These are phyloP conservation scores for Cotoneaster glaucophyllus DNA, from an alignment of 306 rosid genomes.

Conservation along the genomic window DNA sequence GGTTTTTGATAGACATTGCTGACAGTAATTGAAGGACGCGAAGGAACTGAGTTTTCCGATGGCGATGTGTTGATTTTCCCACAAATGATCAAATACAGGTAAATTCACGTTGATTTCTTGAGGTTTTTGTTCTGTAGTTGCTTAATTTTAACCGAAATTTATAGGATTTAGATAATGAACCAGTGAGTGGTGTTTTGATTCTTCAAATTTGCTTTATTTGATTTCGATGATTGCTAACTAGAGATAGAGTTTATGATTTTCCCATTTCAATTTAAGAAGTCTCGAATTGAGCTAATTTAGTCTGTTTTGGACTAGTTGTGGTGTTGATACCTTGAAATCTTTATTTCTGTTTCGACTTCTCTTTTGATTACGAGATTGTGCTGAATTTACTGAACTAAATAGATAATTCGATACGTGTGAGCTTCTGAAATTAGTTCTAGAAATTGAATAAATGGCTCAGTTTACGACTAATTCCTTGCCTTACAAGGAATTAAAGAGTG, in stretches of 20 bases:
- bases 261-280: neutral
- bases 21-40: slow-evolving; percentile 68
- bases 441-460: too few relatives aligned
- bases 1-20: slow-evolving; percentile 50
- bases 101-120: neutral
- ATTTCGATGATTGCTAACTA: neutral
- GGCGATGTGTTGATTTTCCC: slow-evolving; percentile 90
- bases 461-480: too few relatives aligned
- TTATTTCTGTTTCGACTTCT: neutral
- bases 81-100: slow-evolving; percentile 79
- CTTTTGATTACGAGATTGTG: too few relatives aligned
- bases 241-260: neutral
- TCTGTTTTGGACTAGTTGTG: neutral
- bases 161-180: neutral
- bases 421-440: too few relatives aligned
- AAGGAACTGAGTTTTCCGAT: slow-evolving; percentile 45
- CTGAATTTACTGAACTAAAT: too few relatives aligned
- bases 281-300: neutral
- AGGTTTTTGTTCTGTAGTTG: neutral
- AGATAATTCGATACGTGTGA: too few relatives aligned
- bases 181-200: neutral
- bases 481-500: too few relatives aligned
- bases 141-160: neutral
- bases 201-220: neutral
- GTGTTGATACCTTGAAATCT: neutral